phyloP scores from a whole-genome alignment of 1,284 basidiomycete species.

The Cystobasidium pallidum region DNA sequence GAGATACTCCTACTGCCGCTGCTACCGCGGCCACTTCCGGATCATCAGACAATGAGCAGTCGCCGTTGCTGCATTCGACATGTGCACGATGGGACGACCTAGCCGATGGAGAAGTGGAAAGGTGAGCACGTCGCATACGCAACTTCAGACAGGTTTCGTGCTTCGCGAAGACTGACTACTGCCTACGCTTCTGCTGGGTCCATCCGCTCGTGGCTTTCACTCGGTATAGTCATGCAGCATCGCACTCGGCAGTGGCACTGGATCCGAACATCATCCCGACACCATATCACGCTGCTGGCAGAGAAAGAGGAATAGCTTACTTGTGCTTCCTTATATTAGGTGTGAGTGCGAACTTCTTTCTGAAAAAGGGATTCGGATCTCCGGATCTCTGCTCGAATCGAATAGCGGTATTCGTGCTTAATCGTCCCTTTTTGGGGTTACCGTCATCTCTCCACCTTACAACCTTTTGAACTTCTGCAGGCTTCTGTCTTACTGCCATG shows the following conservation, averaged over 20 bases:
- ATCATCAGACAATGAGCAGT: constrained; percentile 8
- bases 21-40: neutral
- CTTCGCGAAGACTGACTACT: too few relatives aligned
- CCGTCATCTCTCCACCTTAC: too few relatives aligned
- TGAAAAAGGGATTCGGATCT: too few relatives aligned
- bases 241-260: neutral
- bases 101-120: neutral
- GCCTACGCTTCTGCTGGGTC: neutral
- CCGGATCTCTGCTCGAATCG: neutral
- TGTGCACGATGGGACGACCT: neutral
- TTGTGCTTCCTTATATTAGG: constrained; percentile 33
- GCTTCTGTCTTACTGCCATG: constrained; percentile 41
- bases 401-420: neutral
- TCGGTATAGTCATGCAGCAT: constrained; percentile 2
- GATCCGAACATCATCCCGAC: neutral
- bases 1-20: neutral
- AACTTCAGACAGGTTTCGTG: too few relatives aligned
- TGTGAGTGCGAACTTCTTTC: too few relatives aligned
- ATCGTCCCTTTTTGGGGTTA: too few relatives aligned
- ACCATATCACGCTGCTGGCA: constrained; percentile 22
- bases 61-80: constrained; percentile 6
- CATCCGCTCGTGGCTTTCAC: neutral
- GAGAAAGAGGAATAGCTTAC: constrained; percentile 23
- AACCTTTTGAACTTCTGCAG: constrained; percentile 5
- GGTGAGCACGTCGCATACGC: neutral